Evolutionary conservation across 2,329 filamentous ascomycete genomes (phyloP).

Genomic region (Aciculosporium take): DNA sequence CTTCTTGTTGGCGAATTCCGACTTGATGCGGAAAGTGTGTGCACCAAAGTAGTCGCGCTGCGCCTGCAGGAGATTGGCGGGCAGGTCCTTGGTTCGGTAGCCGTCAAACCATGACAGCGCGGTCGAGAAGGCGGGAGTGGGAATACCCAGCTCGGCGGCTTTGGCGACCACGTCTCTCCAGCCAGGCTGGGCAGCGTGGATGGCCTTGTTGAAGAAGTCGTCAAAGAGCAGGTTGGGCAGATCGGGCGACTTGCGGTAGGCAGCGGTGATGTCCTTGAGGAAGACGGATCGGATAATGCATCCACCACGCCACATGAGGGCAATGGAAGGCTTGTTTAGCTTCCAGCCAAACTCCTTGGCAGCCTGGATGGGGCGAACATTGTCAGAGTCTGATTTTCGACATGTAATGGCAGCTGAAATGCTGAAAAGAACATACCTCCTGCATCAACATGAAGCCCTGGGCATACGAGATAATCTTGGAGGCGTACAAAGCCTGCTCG

Average conservation of each 20-base stretch:
- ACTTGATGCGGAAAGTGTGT: slow-evolving; percentile 82
- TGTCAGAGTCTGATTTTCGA: no score
- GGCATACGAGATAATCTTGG: slow-evolving; percentile 99
- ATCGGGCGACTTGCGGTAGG: slow-evolving; percentile 86
- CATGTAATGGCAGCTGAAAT: no score
- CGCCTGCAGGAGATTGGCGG: slow-evolving; percentile 94
- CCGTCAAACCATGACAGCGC: slow-evolving; percentile 98
- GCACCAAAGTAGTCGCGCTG: slow-evolving; percentile 99
- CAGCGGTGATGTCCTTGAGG: slow-evolving; percentile 97
- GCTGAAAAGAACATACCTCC: slow-evolving; percentile 45
- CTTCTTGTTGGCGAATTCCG: slow-evolving; percentile 59
- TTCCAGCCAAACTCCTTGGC: slow-evolving; percentile 96
- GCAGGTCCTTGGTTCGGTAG: slow-evolving; percentile 92
- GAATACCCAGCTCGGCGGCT: slow-evolving; percentile 86
- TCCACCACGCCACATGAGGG: slow-evolving; percentile 98
- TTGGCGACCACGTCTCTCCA: slow-evolving; percentile 89
- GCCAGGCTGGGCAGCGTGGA: slow-evolving; percentile 85
- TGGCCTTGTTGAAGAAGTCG: slow-evolving; percentile 99
- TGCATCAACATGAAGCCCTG: slow-evolving; percentile 99
- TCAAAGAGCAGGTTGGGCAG: slow-evolving; percentile 98
- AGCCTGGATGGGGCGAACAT: slow-evolving; percentile 41
- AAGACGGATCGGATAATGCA: slow-evolving; percentile 99
- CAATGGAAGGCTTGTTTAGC: slow-evolving; percentile 99
- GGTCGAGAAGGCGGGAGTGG: slow-evolving; percentile 90
- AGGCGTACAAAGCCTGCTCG: slow-evolving; percentile 96